These are phyloP conservation scores for Dendrobium nobile DNA, from an alignment of 106 monocot species.

Conservation along the genomic window DNA sequence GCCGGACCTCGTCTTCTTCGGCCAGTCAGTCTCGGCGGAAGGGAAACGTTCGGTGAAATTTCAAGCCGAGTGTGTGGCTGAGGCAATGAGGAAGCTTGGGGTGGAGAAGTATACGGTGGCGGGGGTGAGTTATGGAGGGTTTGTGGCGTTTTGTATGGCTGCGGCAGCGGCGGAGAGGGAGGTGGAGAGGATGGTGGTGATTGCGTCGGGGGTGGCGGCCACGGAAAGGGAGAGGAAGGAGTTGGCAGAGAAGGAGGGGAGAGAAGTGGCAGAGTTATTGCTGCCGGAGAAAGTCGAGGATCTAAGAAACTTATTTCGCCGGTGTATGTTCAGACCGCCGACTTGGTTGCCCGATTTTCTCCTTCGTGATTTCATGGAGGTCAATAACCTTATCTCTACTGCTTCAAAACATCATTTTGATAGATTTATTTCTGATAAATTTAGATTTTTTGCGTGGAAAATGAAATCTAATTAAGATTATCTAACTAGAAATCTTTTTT, in stretches of 20 bases:
- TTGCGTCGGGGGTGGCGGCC: conserved; percentile 29
- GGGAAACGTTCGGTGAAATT: conserved; percentile 28
- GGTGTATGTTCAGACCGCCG: conserved; percentile 33
- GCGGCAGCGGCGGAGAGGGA: conserved; percentile 12
- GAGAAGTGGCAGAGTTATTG: conserved; percentile 45
- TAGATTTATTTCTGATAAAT: too few relatives aligned
- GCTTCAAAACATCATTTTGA: too few relatives aligned
- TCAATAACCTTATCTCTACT: neutral
- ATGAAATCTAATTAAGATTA: too few relatives aligned
- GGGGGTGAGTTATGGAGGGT: conserved; percentile 57
- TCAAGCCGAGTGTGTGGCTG: conserved; percentile 44
- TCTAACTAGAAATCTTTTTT: neutral
- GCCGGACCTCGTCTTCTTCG: conserved; percentile 68
- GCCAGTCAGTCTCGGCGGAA: conserved; percentile 18
- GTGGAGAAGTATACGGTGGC: conserved; percentile 34
- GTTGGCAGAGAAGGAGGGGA: conserved; percentile 36
- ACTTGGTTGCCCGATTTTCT: conserved; percentile 54
- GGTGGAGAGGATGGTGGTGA: conserved; percentile 36
- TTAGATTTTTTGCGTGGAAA: too few relatives aligned
- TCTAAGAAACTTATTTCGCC: conserved; percentile 30
- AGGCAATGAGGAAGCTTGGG: conserved; percentile 30
- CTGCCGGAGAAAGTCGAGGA: conserved; percentile 42
- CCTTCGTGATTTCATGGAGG: conserved; percentile 65
- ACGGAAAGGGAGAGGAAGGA: conserved; percentile 21
- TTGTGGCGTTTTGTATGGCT: conserved; percentile 62